Conservation (phyloP, 2,329 filamentous ascomycete genomes). For the Aureobasidium sp. region DNA sequence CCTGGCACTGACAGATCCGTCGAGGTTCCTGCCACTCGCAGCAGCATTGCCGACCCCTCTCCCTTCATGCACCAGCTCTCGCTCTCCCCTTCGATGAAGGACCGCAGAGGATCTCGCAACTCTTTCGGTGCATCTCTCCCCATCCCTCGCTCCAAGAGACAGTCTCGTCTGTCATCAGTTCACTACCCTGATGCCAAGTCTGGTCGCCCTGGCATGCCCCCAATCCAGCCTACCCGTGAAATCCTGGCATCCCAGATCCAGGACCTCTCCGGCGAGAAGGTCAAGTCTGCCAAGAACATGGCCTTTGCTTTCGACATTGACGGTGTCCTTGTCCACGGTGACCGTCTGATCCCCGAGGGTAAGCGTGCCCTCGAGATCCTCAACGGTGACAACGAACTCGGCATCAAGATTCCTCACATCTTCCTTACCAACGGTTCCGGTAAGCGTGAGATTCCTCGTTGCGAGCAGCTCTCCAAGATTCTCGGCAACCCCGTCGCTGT, state of each 20-base stretch:
- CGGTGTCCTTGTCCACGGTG: conserved; percentile 67
- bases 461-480: conserved; percentile 61
- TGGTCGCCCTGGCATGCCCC: conserved; percentile 51
- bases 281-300: conserved; percentile 67
- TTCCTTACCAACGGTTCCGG: conserved; percentile 70
- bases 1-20: conserved; percentile 44
- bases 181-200: conserved; percentile 42
- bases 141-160: conserved; percentile 63
- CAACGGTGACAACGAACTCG: conserved; percentile 69
- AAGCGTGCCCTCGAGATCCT: conserved; percentile 61
- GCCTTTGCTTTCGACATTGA: conserved; percentile 75
- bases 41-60: conserved; percentile 59
- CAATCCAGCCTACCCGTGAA: conserved; percentile 56
- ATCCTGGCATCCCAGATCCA: conserved; percentile 65
- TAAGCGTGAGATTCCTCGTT: conserved; percentile 60
- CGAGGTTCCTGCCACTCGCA: conserved; percentile 63
- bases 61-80: conserved; percentile 69
- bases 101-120: conserved; percentile 64
- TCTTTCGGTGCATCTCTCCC: conserved; percentile 67
- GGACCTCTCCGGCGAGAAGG: conserved; percentile 59
- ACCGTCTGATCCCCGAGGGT: conserved; percentile 62
- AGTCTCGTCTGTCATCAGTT: conserved; percentile 60
- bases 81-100: conserved; percentile 58
- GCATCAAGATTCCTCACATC: conserved; percentile 70
- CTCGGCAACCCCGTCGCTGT: conserved; percentile 58